A percentile compares a stretch with the other conserved stretches of the same genome.
These are phyloP conservation scores for Nannizziopsis barbatae DNA, from an alignment of 2,329 filamentous ascomycete genomes.

Conservation along the genomic window DNA sequence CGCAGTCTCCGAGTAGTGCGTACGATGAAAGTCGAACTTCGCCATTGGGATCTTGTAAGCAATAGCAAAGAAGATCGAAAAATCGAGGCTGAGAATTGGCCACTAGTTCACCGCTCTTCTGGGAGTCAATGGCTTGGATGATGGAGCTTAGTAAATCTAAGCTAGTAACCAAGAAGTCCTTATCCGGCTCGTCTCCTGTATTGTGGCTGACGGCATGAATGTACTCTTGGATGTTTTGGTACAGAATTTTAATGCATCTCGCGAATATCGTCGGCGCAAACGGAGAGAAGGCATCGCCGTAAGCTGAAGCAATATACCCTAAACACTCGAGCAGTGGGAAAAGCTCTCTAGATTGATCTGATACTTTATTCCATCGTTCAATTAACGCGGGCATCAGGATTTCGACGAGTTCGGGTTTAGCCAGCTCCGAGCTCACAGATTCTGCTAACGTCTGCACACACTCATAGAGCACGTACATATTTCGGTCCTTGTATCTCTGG, in stretches of 20 bases:
- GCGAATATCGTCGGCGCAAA: slow-evolving; percentile 79
- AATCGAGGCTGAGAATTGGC: slow-evolving; percentile 65
- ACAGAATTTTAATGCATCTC: slow-evolving; percentile 82
- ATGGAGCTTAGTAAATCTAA: slow-evolving; percentile 87
- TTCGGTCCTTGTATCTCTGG: slow-evolving; percentile 90
- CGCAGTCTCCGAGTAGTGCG: slow-evolving; percentile 84
- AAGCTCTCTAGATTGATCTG: slow-evolving; percentile 81
- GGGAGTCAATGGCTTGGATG: slow-evolving; percentile 70
- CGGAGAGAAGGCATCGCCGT: slow-evolving; percentile 69
- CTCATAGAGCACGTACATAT: slow-evolving; percentile 98
- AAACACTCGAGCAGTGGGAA: slow-evolving; percentile 94
- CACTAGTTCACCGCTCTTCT: slow-evolving; percentile 66
- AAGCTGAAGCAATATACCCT: slow-evolving; percentile 81
- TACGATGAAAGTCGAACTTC: slow-evolving; percentile 95
- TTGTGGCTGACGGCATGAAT: slow-evolving; percentile 58
- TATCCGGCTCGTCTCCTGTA: slow-evolving; percentile 68
- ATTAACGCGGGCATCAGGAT: slow-evolving; percentile 90
- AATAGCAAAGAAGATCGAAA: slow-evolving; percentile 81
- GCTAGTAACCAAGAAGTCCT: slow-evolving; percentile 93
- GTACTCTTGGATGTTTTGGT: slow-evolving; percentile 75
- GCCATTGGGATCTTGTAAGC: slow-evolving; percentile 81
- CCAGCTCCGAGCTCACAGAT: slow-evolving; percentile 69
- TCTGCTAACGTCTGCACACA: slow-evolving; percentile 96
- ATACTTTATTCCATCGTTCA: slow-evolving; percentile 72
- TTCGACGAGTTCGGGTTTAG: slow-evolving; percentile 67